Base-by-base conservation (phyloP, 2,329 filamentous ascomycete genomes). In the Aspergillus fischeri region DNA sequence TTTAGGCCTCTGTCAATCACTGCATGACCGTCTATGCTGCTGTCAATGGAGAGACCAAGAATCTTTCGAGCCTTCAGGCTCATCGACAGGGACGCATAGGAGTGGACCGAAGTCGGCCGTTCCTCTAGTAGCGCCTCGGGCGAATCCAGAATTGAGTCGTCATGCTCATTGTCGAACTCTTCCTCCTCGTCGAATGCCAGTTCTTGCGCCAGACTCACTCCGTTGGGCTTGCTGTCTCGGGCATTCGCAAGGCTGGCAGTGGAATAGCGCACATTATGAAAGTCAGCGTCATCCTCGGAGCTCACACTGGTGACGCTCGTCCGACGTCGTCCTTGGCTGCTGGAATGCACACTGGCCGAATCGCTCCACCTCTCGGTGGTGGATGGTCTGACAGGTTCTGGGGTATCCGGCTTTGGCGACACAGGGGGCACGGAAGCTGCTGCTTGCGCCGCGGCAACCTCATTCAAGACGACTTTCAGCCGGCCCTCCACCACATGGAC, bases 401-500 rank as follows among this genome's bases (percentile, higher is more conserved):
- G 86, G 1, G 75, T 78, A 32, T 90, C 86, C 56, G 78, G 84
- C 9, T 87, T 84, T 3, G 75, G 63, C 17, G 73, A 75, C 21
- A 63, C 63, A 47, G 64, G 62, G 25, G 69, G 66, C 25, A 65
- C 62, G 11, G 66, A 64, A 28, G 69, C 67, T 57, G 72, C 70
- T 25, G 72, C 70, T 25, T 79, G 75, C 57, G 68, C 60, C 60
- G 71, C 54, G 58, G 77, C 86, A 51, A 99, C 84, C 73, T 97
- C 94, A 41, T 93, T 91, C 48, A 99, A 80, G 10, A 99, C 83
- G 10, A 85, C 82, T 71, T 93, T 94, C 54, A 99, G 75, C 41
- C 93, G 87, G 29, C 83, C 90, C 75, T 99, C 94, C 1, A 92
- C 89, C n/a, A 97, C 83, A 71, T 97, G 92, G 14, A 96, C 78